Evolutionary conservation across 2,329 filamentous ascomycete genomes (phyloP).

Genomic region (Diaporthe destruens): DNA sequence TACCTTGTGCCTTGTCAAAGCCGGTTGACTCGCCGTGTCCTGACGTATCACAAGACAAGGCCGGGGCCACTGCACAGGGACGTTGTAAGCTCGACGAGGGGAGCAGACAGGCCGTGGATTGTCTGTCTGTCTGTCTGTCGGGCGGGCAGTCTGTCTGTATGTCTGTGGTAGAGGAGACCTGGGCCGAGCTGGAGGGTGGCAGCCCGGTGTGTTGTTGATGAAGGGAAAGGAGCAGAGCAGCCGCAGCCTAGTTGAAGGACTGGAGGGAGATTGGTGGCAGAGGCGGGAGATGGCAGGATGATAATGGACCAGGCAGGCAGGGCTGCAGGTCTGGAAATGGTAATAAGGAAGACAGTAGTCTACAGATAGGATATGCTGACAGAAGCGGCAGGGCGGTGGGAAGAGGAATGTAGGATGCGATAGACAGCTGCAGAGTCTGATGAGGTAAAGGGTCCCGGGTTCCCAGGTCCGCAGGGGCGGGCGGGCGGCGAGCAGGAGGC

Average conservation of each 20-base stretch:
- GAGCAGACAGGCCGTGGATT: neutral
- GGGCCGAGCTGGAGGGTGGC: conserved; percentile 10
- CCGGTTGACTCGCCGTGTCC: conserved; percentile 18
- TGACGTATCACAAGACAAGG: conserved; percentile 6
- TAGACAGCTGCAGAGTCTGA: conserved; percentile 34
- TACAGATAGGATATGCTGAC: conserved; percentile 21
- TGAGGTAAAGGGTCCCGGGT: conserved; percentile 26
- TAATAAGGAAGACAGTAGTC: conserved; percentile 9
- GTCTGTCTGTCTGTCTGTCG: neutral
- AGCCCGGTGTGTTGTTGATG: conserved; percentile 17
- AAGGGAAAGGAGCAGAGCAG: conserved; percentile 32
- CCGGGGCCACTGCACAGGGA: neutral
- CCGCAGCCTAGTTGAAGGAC: conserved; percentile 18
- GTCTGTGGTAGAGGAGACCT: neutral
- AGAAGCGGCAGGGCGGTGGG: conserved; percentile 24
- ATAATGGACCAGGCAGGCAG: conserved; percentile 16
- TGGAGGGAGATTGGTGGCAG: conserved; percentile 16
- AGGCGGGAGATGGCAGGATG: conserved; percentile 21
- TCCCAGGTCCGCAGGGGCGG: conserved; percentile 7
- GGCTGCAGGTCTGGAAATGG: conserved; percentile 29
- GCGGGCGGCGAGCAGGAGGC: conserved; percentile 17
- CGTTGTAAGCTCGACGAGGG: conserved; percentile 7
- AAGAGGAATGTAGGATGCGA: conserved; percentile 18
- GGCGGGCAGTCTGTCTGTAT: neutral
- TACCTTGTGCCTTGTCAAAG: conserved; percentile 25